Evolutionary conservation across 2,329 filamentous ascomycete genomes (phyloP).

Genomic region (Zarea fungicola): DNA sequence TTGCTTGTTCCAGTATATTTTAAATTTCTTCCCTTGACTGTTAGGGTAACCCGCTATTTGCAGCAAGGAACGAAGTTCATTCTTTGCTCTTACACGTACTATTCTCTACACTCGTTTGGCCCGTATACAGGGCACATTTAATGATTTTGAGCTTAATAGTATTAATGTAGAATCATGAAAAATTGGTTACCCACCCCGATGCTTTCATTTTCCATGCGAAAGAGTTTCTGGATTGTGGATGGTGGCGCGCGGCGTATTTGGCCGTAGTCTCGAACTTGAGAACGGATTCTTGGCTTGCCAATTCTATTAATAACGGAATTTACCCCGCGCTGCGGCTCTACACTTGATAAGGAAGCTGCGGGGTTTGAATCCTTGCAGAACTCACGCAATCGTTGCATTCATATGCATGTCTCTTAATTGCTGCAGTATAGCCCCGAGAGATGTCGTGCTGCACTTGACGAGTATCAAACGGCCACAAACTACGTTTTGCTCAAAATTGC

Average conservation of each 20-base stretch:
- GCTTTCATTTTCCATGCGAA: background rate
- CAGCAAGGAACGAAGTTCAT: no score
- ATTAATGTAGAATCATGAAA: background rate
- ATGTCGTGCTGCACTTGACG: no score
- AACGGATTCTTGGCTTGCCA: background rate
- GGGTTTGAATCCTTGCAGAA: no score
- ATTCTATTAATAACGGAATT: constrained; percentile 10
- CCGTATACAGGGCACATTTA: background rate
- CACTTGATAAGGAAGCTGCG: background rate
- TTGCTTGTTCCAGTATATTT: no score
- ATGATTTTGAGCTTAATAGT: background rate
- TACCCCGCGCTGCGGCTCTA: background rate
- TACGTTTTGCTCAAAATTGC: no score
- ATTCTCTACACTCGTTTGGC: constrained; percentile 8
- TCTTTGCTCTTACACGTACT: no score
- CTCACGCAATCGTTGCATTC: no score
- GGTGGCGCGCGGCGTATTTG: background rate
- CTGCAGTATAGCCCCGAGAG: no score
- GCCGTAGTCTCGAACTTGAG: background rate
- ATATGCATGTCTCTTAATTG: no score
- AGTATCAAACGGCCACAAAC: no score
- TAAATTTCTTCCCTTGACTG: no score
- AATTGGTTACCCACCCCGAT: background rate
- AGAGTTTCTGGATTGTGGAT: background rate
- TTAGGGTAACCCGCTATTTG: no score